phyloP scores from a whole-genome alignment of 208 protist genomes.

The Leishmania tropica region DNA sequence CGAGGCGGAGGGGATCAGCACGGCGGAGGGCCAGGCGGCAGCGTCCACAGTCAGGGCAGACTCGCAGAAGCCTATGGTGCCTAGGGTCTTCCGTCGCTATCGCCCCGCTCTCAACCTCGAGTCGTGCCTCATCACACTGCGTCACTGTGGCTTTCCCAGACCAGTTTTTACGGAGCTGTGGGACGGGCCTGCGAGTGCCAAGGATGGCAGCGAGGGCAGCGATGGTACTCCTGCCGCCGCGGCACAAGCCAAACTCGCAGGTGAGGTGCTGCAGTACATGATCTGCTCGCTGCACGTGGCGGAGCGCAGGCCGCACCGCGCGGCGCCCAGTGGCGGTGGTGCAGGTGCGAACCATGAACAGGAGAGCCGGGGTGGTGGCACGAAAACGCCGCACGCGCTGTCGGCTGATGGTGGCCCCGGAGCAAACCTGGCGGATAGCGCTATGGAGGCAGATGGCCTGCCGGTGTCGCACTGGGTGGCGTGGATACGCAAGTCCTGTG shows the following conservation, averaged over 20 bases:
- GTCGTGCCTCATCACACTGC: slow-evolving; percentile 35
- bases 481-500: slow-evolving; percentile 21
- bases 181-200: neutral
- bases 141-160: slow-evolving; percentile 16
- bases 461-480: slow-evolving; percentile 12
- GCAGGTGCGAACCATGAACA: neutral
- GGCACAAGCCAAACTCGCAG: slow-evolving; percentile 20
- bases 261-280: slow-evolving; percentile 40
- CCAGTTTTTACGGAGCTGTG: neutral
- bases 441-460: slow-evolving; percentile 5
- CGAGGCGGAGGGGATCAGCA: neutral
- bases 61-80: neutral
- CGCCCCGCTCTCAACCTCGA: slow-evolving; percentile 30
- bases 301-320: slow-evolving; percentile 4
- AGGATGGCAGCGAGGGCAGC: neutral
- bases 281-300: slow-evolving; percentile 30
- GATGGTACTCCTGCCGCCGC: no score
- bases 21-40: neutral
- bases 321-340: neutral
- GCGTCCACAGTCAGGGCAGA: neutral
- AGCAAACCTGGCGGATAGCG: neutral
- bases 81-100: slow-evolving; percentile 7
- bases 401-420: neutral
- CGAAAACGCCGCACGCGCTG: neutral
- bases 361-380: neutral